Evolutionary conservation across 495 filamentous ascomycete genomes (phyloP), one percentile per base, ranked within the genome.

Genomic region (Neurospora intermedia): DNA sequence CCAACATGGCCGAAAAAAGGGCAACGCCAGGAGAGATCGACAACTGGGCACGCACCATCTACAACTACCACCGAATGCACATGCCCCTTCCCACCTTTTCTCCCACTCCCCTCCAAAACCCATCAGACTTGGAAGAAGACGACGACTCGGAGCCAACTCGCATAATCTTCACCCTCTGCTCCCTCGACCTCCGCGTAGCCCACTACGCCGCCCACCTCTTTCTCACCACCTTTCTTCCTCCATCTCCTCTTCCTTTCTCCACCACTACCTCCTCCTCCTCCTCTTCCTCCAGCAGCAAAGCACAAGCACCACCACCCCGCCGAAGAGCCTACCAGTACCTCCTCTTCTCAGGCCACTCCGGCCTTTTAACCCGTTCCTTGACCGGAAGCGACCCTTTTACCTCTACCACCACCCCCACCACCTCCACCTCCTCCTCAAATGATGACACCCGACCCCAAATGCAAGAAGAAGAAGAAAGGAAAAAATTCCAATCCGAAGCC

Each of bases 61-160:
- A 82, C 74, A 77, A 82, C 72, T 83, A 82, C 73, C 82, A 83
- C 75, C 81, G 78, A 41, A 74, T 83, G 73, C 73, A 74, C 73
- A 74, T 78, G 71, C 18, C 76, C 7, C 75, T 66, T 80, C 23
- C 66, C 72, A 9, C 76, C 74, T 20, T 74, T 79, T 18, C 75
- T 77, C 69, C 74, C 73, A 27, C 73, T 76, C n/a, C 77, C 20
- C n/a, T 76, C 20, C 20, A 59, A 48, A 4, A 23, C n/a, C 45
- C 45, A 23, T 54, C 46, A 23, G 46, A 54, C 48, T 20, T 16
- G 3, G 6, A 27, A 35, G 54, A 62, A 11, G 18, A n/a, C 46
- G 38, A n/a, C 46, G 38, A 4, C 27, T 31, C 27, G 31, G 43
- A 27, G 76, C 81, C 39, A 16, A 62, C 54, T 7, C 54, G 54